Evolutionary conservation across 2,329 filamentous ascomycete species (phyloP).

Genomic region (Colletotrichum sp.): DNA sequence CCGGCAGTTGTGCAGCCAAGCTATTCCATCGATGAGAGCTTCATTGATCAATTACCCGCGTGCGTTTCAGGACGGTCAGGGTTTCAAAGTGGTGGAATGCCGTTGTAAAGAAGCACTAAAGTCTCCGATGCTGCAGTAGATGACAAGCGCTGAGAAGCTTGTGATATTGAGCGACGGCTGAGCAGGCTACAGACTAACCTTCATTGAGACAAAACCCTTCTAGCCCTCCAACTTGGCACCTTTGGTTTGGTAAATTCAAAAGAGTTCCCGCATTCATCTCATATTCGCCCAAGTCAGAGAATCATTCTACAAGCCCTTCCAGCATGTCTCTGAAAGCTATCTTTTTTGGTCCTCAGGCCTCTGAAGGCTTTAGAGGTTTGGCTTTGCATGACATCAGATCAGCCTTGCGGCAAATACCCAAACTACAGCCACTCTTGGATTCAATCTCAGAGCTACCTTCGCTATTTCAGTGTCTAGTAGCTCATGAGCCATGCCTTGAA

Average conservation of each 20-base stretch:
- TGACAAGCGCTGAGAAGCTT: background rate
- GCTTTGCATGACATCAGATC: background rate
- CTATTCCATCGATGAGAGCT: background rate
- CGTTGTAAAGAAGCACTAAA: background rate
- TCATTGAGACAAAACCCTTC: background rate
- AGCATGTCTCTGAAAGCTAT: background rate
- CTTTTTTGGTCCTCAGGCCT: background rate
- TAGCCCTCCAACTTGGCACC: background rate
- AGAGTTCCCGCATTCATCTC: background rate
- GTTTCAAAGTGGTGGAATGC: background rate
- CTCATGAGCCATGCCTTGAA: background rate
- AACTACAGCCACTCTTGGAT: background rate
- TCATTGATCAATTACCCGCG: background rate
- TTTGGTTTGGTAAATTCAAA: background rate
- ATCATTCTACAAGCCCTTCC: background rate
- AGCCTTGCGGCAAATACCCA: background rate
- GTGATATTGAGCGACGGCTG: background rate
- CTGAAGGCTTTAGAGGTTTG: background rate
- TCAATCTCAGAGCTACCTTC: background rate
- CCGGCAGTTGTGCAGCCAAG: background rate
- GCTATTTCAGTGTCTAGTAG: background rate
- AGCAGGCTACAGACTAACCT: background rate
- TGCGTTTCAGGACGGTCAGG: background rate
- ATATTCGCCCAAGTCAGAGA: background rate
- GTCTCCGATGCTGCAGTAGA: background rate